phyloP scores from a whole-genome alignment of 129 eudicot species.

The Artemisia tridentata region DNA sequence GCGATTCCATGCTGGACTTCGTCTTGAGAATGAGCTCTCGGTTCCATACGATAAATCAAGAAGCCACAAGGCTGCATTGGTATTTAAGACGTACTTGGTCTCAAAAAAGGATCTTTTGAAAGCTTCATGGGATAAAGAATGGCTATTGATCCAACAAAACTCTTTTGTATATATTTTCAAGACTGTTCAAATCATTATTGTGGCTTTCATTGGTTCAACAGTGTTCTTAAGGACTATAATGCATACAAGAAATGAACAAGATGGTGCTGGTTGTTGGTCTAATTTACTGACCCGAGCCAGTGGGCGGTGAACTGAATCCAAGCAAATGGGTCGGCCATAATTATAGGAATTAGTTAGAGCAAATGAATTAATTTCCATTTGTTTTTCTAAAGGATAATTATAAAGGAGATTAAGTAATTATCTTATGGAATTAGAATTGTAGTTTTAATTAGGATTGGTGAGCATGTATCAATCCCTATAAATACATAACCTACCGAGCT shows the following conservation, averaged over 20 bases:
- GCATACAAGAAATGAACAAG: conserved; percentile 44
- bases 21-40: conserved; percentile 49
- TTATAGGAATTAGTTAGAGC: no score
- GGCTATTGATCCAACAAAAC: conserved; percentile 64
- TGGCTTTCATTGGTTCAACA: conserved; percentile 51
- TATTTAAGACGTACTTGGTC: conserved; percentile 54
- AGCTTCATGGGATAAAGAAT: conserved; percentile 69
- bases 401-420: no score
- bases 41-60: conserved; percentile 52
- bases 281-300: no score
- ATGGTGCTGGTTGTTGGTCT: conserved; percentile 56
- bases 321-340: no score
- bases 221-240: conserved; percentile 46
- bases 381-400: no score
- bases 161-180: conserved; percentile 60
- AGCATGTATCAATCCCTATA: no score
- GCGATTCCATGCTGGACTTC: conserved; percentile 59
- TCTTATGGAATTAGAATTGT: no score
- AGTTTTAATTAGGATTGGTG: no score
- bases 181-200: conserved; percentile 52
- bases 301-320: no score
- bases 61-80: conserved; percentile 69
- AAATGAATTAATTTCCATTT: no score
- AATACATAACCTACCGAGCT: no score
- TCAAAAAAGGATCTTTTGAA: conserved; percentile 54